Evolutionary conservation across 768 basidiomycete genomes (phyloP), one percentile per base, ranked within the genome.

Genomic region (Crepidotus variabilis): DNA sequence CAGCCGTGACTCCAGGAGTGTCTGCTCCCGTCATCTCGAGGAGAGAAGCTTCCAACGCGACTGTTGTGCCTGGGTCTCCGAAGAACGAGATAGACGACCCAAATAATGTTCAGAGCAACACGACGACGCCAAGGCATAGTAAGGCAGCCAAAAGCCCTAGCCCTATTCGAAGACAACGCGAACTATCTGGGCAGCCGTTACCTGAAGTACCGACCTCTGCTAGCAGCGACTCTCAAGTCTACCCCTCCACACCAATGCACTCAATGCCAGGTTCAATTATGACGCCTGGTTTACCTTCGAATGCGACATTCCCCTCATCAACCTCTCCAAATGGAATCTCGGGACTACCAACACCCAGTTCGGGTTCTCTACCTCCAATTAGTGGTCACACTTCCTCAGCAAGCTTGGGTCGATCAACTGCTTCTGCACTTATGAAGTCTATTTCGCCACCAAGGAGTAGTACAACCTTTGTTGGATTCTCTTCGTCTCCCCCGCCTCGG

Each of bases 41-140:
- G 46, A 57, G 60, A 28, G 63, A 65, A 51, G 58, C 59, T 5
- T 64, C 66, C 10, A 62, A 47, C 33, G 58, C 64, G 24, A 63
- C 64, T 2, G 52, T 61, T 32, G 48, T 23, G 16, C 24, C 55
- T 48, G 50, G 52, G n/a, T 32, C 49, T n/a, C 47, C 22, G 60
- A 51, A 61, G 52, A 55, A 52, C 51, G 35, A 52, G 35, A 43
- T 50, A 33, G 35, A 50, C 39, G 18, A 39, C 34, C 50, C 32
- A 45, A 51, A 36, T 16, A 32, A 16, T 39, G 23, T 36, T n/a
- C 34, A 56, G 23, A 60, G 58, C 35, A 24, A 57, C 49, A 28
- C 32, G 14, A 59, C 67, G 24, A 77, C 73, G 11, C 72, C 81
- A 11, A 73, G 72, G 52, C 69, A 76, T 21, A 80, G 75, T 62